Evolutionary conservation across 371 early-diverging fungal species (phyloP), one percentile per base, ranked within the genome.

Genomic region (Paraphysoderma sedebokerense): DNA sequence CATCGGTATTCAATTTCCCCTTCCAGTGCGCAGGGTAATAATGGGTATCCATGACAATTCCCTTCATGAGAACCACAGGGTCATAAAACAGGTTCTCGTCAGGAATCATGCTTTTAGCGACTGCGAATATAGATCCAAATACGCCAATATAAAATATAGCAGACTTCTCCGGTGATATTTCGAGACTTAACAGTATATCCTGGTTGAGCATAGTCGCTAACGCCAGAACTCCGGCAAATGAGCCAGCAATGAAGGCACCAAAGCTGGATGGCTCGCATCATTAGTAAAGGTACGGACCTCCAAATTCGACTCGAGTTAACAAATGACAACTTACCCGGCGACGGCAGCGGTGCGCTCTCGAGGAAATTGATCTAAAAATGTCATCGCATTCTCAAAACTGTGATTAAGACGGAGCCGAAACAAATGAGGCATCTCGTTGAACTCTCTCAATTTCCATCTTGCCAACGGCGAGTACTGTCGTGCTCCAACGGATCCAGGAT

Each of bases 391-490:
- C 3, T 65, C 70, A 58, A 82, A 74, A 26, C 83, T 80, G 1
- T 69, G 53, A 45, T 75, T 75, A 24, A 95, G 62, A 5, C 98
- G 77, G 20, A 64, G 57, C 42, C 77, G 67, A 55, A 93, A 89
- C 20, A 82, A 50, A 57, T 96, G 93, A 0, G 92, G 91, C 12
- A 92, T 68, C 58, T 98, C 98, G 61, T 98, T 95, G 56, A 91
- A 93, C 61, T 95, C 92, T 39, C 95, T 77, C 54, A 96, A 82
- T 58, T 85, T 82, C 90, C 87, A 92, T 38, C 71, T 67, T 0
- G 93, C 92, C 49, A 82, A 74, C 5, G 82, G 81, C 0, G 95
- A 78, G 55, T 85, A 98, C 3, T 70, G 66, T 27, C 97, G 77
- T 11, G 84, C 74, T 1, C 77, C 77, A 27, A 95, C 65, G 13